Conservation (phyloP, 1,284 basidiomycete species). For the Schizopora paradoxa region DNA sequence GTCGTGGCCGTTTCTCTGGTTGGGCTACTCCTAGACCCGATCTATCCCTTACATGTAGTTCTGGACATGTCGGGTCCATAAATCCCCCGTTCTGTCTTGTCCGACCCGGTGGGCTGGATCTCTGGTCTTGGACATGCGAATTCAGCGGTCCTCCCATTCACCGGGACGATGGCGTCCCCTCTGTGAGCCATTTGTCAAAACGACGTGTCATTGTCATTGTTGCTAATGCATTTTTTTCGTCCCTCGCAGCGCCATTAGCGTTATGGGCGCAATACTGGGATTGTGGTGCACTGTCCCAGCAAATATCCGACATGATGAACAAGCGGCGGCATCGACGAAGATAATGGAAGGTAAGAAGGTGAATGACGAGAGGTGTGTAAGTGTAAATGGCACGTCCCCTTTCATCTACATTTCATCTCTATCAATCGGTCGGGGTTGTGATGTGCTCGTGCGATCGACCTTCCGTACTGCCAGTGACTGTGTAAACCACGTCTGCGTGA, state of each 20-base stretch:
- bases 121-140: slow-evolving; percentile 62
- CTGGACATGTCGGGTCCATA: slow-evolving; percentile 53
- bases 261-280: slow-evolving; percentile 10
- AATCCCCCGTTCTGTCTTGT: slow-evolving; percentile 57
- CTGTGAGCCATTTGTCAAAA: slow-evolving; percentile 48
- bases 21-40: slow-evolving; percentile 45
- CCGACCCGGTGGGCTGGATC: slow-evolving; percentile 64
- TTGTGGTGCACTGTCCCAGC: slow-evolving; percentile 12
- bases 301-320: too few relatives aligned
- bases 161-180: slow-evolving; percentile 50
- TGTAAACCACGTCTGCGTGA: too few relatives aligned
- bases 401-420: too few relatives aligned
- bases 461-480: too few relatives aligned
- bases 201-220: not conserved
- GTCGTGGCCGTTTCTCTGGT: slow-evolving; percentile 55
- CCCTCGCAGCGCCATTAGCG: slow-evolving; percentile 11
- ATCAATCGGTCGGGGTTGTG: too few relatives aligned
- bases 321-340: too few relatives aligned
- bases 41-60: slow-evolving; percentile 57
- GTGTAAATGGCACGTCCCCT: too few relatives aligned
- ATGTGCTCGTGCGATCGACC: too few relatives aligned
- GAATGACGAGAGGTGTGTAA: too few relatives aligned
- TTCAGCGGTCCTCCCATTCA: slow-evolving; percentile 62
- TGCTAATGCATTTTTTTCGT: not conserved
- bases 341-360: too few relatives aligned